A percentile compares a stretch with the other conserved stretches of the same genome.
Evolutionary conservation across 257 asterid species (phyloP).

Genomic region (Solanum virginianum): DNA sequence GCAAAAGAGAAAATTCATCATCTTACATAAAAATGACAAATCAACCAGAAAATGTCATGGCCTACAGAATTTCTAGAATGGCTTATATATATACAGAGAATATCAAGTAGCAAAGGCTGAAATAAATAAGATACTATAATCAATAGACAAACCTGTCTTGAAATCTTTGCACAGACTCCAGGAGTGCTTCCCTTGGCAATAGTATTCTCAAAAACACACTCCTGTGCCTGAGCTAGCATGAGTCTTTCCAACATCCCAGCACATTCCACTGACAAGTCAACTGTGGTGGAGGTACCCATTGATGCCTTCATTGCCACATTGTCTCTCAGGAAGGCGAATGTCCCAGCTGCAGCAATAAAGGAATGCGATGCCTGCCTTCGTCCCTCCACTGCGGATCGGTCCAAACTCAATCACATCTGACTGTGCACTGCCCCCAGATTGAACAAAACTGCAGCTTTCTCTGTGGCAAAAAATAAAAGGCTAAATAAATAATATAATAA

Average conservation of each 20-base stretch:
- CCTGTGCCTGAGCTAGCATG: constrained; percentile 98
- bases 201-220: constrained; percentile 89
- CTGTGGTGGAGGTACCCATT: constrained; percentile 62
- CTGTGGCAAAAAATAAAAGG: constrained; percentile 13
- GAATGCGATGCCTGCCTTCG: constrained; percentile 93
- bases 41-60: neutral
- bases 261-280: constrained; percentile 84
- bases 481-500: neutral
- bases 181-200: constrained; percentile 92
- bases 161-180: constrained; percentile 87
- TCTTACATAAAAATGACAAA: neutral
- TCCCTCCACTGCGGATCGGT: constrained; percentile 83
- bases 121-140: neutral
- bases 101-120: neutral
- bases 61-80: neutral
- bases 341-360: constrained; percentile 90
- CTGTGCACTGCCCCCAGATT: constrained; percentile 93
- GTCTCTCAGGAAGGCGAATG: constrained; percentile 78
- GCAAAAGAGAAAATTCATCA: neutral
- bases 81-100: neutral
- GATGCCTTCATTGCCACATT: constrained; percentile 86
- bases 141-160: constrained; percentile 67
- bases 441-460: constrained; percentile 92
- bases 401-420: constrained; percentile 84
- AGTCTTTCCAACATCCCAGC: constrained; percentile 94